Base-by-base conservation (phyloP, 176 grass and related monocot species). In the Phyllostachys edulis region DNA sequence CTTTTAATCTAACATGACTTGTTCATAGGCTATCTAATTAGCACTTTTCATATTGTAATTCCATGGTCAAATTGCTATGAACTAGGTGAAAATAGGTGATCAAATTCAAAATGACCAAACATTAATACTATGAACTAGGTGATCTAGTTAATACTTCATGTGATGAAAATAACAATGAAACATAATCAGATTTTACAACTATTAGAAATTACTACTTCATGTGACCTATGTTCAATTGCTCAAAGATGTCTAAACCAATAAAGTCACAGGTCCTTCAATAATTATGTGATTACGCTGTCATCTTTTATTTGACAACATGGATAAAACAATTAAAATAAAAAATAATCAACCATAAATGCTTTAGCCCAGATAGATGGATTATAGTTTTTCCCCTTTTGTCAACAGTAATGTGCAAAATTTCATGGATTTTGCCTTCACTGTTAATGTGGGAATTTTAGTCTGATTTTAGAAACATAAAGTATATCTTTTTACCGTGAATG, bases 311-410 rank as follows among this genome's bases (percentile, higher is more conserved):
- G 56, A 52, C 24, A 36, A 26, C 7, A 24, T 34, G 52, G 44
- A 12, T 21, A 32, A 49, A 42, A 73, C 69, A 49, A 17, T 24
- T 32, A 36, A 56, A 32, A 40, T 18, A 1, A 9, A 62, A 69
- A 61, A 34, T 51, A 78, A 17, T 56, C 9, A 6, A 24, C 27
- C 14, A 84, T 10, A 82, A 42, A 40, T 3, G 9, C 9, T 65
- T 64, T 84, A 65, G 17, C 47, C 7, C 37, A 60, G 60, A 41
- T 88, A 84, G 26, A 57, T 21, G 2, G 32, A n/a, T 79, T 78
- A 66, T 49, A 13, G 14, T 49, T 18, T 63, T 18, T 27, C 3
- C 29, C 29, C 13, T 74, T 83, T 77, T 79, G 7, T 59, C 49
- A 74, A 13, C 7, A 40, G 62, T 67, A 68, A 5, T 40, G 32